phyloP scores from a whole-genome alignment of 176 grass and related monocot species.

The Cocos nucifera region DNA sequence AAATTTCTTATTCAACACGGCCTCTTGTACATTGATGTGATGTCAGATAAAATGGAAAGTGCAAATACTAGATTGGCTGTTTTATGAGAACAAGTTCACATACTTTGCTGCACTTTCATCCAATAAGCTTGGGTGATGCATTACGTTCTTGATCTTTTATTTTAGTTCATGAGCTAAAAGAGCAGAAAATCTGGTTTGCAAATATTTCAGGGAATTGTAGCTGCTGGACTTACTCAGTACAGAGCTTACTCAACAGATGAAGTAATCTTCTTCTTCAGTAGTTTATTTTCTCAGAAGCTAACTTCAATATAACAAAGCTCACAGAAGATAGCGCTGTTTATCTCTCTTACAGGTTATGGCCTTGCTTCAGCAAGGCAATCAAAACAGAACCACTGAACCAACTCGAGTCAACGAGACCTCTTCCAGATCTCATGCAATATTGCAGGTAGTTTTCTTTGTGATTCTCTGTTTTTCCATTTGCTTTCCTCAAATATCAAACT shows the following conservation, averaged over 20 bases:
- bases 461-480: neutral
- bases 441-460: conserved; percentile 50
- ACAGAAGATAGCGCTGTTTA: neutral
- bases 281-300: neutral
- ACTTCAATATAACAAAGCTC: neutral
- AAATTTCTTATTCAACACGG: too few relatives aligned
- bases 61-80: too few relatives aligned
- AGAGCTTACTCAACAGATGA: conserved; percentile 94
- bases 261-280: conserved; percentile 35
- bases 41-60: too few relatives aligned
- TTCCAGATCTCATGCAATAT: conserved; percentile 88
- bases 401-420: conserved; percentile 88
- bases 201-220: conserved; percentile 74
- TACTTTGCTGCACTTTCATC: too few relatives aligned
- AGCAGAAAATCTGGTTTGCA: conserved; percentile 8
- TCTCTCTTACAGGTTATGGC: conserved; percentile 61
- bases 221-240: conserved; percentile 82
- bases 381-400: conserved; percentile 90
- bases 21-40: too few relatives aligned
- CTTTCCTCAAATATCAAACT: neutral
- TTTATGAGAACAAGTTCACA: too few relatives aligned
- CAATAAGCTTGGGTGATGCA: too few relatives aligned
- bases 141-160: too few relatives aligned
- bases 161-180: conserved; percentile 7
- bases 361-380: conserved; percentile 90